Evolutionary conservation across 768 basidiomycete genomes (phyloP), one percentile per base, ranked within the genome.

Genomic region (Coprinopsis strossmayeri): DNA sequence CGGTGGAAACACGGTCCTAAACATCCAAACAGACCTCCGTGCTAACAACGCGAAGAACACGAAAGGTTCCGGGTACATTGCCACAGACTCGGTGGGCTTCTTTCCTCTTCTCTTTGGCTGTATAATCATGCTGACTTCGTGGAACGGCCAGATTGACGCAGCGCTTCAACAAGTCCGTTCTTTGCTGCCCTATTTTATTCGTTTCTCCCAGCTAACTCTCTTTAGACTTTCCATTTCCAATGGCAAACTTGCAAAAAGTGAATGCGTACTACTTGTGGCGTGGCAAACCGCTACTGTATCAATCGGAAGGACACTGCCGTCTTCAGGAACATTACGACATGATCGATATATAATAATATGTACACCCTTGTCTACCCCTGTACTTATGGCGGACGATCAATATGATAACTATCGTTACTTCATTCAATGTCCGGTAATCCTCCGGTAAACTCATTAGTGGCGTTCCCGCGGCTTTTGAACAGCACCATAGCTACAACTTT

Each of bases 201-300:
- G 12, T 41, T 15, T 24, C 21, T 23, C 9, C 17, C 34, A 20
- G 9, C 26, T 38, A 25, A 21, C 15, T 48, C 10, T 34, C 3
- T 39, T n/a, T 39, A 58, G 57, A 59, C 53, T 24, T 57, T 59
- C 46, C 54, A 56, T 34, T 59, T 59, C 57, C 57, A 56, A 40
- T 59, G 57, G 57, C 49, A 48, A 30, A 50, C 47, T 30, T 59
- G 57, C 53, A 55, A 57, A 48, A 32, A 47, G 44, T 23, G 20
- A 35, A 2, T n/a, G n/a, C n/a, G n/a, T n/a, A n/a, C n/a, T n/a
- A n/a, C n/a, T n/a, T n/a, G n/a, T n/a, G n/a, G n/a, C n/a, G n/a
- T n/a, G n/a, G n/a, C n/a, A n/a, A n/a, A n/a, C n/a, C n/a, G n/a
- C n/a, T n/a, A n/a, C n/a, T n/a, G n/a, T n/a, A n/a, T n/a, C n/a